A percentile compares a stretch with the other conserved stretches of the same genome.
Conservation (phyloP, 164 flowering plant genomes). For the Umbellularia californica region DNA sequence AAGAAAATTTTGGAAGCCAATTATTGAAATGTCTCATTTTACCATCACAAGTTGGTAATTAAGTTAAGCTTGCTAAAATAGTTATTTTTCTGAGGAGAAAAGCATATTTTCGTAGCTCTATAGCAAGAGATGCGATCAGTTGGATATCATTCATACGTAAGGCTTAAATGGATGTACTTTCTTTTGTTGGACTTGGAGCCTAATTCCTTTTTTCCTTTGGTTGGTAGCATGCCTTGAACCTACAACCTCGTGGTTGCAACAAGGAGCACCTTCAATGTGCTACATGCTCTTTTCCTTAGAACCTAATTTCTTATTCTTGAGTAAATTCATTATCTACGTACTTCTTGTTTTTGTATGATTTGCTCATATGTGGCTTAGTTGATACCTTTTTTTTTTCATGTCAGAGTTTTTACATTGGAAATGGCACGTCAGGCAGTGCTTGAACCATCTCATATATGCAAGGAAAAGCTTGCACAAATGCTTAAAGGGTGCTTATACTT, state of each 20-base stretch:
- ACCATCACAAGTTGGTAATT: neutral
- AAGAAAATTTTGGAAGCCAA: neutral
- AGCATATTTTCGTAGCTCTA: neutral
- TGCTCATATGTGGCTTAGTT: too few species aligned
- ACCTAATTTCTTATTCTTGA: neutral
- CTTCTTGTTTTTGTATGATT: neutral
- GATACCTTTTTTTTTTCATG: neutral
- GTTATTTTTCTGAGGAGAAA: neutral
- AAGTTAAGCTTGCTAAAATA: neutral
- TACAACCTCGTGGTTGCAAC: too few species aligned
- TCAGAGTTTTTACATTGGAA: constrained; percentile 38
- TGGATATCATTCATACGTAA: neutral
- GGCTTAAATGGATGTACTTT: neutral
- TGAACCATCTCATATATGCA: constrained; percentile 5
- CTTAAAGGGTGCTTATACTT: constrained; percentile 22
- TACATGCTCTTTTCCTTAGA: neutral
- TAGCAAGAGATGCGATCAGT: neutral
- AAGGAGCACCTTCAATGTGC: neutral
- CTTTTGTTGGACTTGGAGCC: neutral
- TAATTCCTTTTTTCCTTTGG: neutral
- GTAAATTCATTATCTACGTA: neutral
- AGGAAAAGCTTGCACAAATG: constrained; percentile 21
- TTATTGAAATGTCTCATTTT: neutral
- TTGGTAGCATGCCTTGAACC: neutral
- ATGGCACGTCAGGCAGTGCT: constrained; percentile 15